Evolutionary conservation across 2,329 filamentous ascomycete species (phyloP), one percentile per base, ranked within the genome.

Genomic region (Penicillium aurantiogriseum): DNA sequence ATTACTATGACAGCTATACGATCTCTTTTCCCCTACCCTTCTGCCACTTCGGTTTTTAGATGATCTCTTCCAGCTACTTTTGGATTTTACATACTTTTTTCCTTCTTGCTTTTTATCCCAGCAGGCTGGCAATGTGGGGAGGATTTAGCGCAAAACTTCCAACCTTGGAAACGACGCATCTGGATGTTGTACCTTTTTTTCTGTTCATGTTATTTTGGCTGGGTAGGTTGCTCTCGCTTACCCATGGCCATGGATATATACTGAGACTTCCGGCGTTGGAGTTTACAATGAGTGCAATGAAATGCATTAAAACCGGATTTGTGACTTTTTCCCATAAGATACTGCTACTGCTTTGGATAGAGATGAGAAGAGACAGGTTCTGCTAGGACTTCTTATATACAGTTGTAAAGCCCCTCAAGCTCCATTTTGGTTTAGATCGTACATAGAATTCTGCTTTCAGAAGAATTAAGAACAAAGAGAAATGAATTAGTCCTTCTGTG

Each of bases 121-220:
- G 61, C 63, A 56, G 61, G 61, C 61, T 65, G 59, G 61, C 54
- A 56, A 61, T 57, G 54, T 57, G 46, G 31, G 44, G 29, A 47
- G 49, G 36, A 47, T 35, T n/a, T 29, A 29, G 39, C 27, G 36
- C 31, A 36, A 4, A 42, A n/a, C 13, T 46, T 23, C 44, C 44
- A 54, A 50, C 36, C 35, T 54, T 27, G 21, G 33, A 35, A 44
- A 54, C 23, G 19, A 56, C 47, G 44, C 43, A 39, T 49, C 31
- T 56, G 42, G 42, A 33, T 39, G 19, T 31, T 33, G 25, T 53
- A 35, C 36, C 23, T 46, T 52, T 55, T 55, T 15, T 58, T 55
- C 33, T 58, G 27, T 55, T 55, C 27, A 49, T 54, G 38, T 44
- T 38, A 38, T 36, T 58, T 49, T 9, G 25, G 45, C 33, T 51